Evolutionary conservation across 1,139 yeast species (phyloP), one percentile per base, ranked within the genome.

Genomic region (Citeromyces siamensis): DNA sequence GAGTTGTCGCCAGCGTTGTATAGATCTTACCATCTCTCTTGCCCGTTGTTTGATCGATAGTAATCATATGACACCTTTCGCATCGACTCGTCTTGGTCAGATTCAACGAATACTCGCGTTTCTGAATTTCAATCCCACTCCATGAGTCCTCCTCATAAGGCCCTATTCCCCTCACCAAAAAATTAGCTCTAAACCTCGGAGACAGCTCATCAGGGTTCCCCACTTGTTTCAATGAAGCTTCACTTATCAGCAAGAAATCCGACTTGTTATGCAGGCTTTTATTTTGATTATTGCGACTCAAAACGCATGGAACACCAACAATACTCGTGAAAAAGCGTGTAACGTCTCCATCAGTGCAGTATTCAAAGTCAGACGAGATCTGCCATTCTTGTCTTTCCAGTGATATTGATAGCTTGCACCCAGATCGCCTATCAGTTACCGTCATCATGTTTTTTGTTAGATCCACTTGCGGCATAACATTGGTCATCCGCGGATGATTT

Each of bases 61-160:
- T 56, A 12, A 63, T 54, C 67, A 63, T 62, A 36, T 58, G 59
- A 42, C 68, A 63, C 27, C 68, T 45, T 14, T 59, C 53, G 41
- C 68, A 63, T n/a, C 44, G 39, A 44, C 41, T 44, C 4, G 44
- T 34, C 8, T 43, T 45, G n/a, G 41, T 38, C 35, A 52, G 43
- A 1, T 23, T 22, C 19, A 40, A 17, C 3, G 40, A 41, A 5
- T 35, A 32, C 6, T 34, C 26, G 10, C 38, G 37, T n/a, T 14
- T 8, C n/a, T 43, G 41, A 36, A 46, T 35, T 19, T 10, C 8
- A 1, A 56, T 32, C 3, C 33, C 35, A 3, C 36, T 17, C 67
- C 66, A 62, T 1, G 37, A 20, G 37, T 62, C 68, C 38, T 63
- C 66, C 4, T 40, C 50, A 44, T 53, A 62, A 3, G 64, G 55